Conservation (phyloP, 2,329 filamentous ascomycete species). For the Mollisiaceae sp. region DNA sequence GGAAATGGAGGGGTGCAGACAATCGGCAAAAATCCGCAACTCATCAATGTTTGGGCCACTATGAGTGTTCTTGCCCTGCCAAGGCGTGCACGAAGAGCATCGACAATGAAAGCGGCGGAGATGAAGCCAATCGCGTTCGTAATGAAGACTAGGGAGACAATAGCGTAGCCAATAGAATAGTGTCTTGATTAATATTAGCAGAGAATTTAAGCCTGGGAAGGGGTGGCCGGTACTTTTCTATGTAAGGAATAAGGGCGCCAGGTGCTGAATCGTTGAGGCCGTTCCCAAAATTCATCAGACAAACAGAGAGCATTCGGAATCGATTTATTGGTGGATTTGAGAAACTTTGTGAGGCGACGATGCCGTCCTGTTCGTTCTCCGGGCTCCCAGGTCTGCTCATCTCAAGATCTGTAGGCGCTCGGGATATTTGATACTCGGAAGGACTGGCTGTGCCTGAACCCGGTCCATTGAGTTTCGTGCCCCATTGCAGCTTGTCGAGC, state of each 20-base stretch:
- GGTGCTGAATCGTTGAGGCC: slow-evolving; percentile 78
- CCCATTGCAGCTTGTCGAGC: slow-evolving; percentile 37
- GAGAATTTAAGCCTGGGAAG: background rate
- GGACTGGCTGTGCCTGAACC: slow-evolving; percentile 32
- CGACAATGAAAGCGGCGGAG: slow-evolving; percentile 69
- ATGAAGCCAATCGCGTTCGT: slow-evolving; percentile 80
- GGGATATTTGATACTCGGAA: slow-evolving; percentile 36
- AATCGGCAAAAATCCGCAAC: slow-evolving; percentile 67
- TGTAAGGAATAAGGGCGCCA: slow-evolving; percentile 80
- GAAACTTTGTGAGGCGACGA: slow-evolving; percentile 59
- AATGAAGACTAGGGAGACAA: slow-evolving; percentile 83
- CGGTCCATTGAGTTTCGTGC: slow-evolving; percentile 31
- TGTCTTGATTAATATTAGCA: slow-evolving; percentile 47
- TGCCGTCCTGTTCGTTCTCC: slow-evolving; percentile 44
- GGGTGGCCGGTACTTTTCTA: slow-evolving; percentile 59
- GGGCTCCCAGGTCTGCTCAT: slow-evolving; percentile 59
- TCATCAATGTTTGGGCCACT: slow-evolving; percentile 60
- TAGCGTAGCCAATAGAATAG: slow-evolving; percentile 76
- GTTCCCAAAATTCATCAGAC: slow-evolving; percentile 69
- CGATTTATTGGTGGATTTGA: slow-evolving; percentile 70
- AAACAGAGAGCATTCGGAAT: slow-evolving; percentile 68
- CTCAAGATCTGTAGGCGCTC: slow-evolving; percentile 46
- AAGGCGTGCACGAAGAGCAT: slow-evolving; percentile 63
- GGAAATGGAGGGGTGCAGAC: slow-evolving; percentile 73
- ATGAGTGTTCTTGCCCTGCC: slow-evolving; percentile 70